Percentiles rank a stretch among this genome's conserved stretches.
Conservation (phyloP, 495 filamentous ascomycete species). For the Rusavskia elegans region DNA sequence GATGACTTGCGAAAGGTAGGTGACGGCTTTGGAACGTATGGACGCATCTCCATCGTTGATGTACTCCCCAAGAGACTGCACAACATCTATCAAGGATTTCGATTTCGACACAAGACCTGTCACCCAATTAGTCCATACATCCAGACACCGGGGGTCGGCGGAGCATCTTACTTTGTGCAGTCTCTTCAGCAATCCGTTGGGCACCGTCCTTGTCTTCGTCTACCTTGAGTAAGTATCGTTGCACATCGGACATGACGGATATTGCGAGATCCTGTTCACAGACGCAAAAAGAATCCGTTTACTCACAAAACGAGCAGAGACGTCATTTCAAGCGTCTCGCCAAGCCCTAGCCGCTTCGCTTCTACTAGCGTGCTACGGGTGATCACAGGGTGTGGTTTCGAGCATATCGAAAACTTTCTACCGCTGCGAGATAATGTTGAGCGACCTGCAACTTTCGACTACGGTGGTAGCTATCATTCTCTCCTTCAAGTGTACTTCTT, state of each 20-base stretch:
- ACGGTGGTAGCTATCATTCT: too few species aligned
- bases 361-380: neutral
- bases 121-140: constrained; percentile 7
- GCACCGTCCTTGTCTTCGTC: constrained; percentile 49
- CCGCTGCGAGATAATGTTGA: too few species aligned
- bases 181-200: constrained; percentile 35
- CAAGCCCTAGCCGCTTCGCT: too few species aligned
- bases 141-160: neutral
- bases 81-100: constrained; percentile 46
- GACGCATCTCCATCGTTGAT: constrained; percentile 54
- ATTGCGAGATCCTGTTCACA: neutral
- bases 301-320: too few species aligned
- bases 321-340: too few species aligned
- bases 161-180: constrained; percentile 34
- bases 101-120: constrained; percentile 46
- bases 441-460: too few species aligned
- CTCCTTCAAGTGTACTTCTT: too few species aligned
- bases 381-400: too few species aligned
- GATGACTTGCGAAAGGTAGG: constrained; percentile 52
- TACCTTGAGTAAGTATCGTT: constrained; percentile 48
- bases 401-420: too few species aligned
- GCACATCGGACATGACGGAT: constrained; percentile 39
- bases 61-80: constrained; percentile 53
- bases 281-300: neutral
- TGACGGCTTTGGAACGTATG: constrained; percentile 47